Conservation (phyloP, 768 basidiomycete species). For the Imleria badia region DNA sequence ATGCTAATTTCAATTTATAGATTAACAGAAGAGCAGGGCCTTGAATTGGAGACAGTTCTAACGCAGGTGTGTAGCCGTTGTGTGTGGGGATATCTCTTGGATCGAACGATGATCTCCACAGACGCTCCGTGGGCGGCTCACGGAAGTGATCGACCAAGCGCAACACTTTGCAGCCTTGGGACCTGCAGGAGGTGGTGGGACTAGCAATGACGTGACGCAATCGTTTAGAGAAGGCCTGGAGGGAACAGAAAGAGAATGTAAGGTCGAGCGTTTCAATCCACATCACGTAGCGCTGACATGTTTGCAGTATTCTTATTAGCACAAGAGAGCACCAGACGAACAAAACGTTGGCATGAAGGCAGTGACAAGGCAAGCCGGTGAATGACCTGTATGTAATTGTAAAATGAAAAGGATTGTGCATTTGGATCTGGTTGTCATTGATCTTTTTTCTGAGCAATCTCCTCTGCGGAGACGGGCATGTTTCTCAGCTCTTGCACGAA, state of each 20-base stretch:
- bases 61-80: slow-evolving; percentile 48
- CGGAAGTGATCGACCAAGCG: slow-evolving; percentile 83
- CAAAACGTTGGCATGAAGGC: slow-evolving; percentile 85
- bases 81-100: slow-evolving; percentile 5
- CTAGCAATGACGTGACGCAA: slow-evolving; percentile 60
- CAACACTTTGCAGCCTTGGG: slow-evolving; percentile 82
- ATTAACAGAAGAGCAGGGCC: slow-evolving; percentile 70
- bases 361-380: slow-evolving; percentile 54
- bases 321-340: slow-evolving; percentile 75
- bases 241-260: slow-evolving; percentile 88
- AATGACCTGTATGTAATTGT: slow-evolving; percentile 10
- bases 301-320: slow-evolving; percentile 77
- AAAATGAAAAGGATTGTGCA: background rate
- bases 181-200: slow-evolving; percentile 51
- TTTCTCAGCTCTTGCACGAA: slow-evolving; percentile 63
- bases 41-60: slow-evolving; percentile 70
- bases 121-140: slow-evolving; percentile 75
- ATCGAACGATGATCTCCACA: slow-evolving; percentile 29
- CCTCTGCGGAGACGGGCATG: slow-evolving; percentile 24
- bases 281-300: slow-evolving; percentile 5
- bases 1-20: slow-evolving; percentile 39
- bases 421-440: slow-evolving; percentile 12
- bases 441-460: slow-evolving; percentile 24
- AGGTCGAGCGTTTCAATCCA: slow-evolving; percentile 32
- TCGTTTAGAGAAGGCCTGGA: slow-evolving; percentile 90